Evolutionary conservation across 2,329 filamentous ascomycete species (phyloP).

Genomic region (Trichoderma semiorbis): DNA sequence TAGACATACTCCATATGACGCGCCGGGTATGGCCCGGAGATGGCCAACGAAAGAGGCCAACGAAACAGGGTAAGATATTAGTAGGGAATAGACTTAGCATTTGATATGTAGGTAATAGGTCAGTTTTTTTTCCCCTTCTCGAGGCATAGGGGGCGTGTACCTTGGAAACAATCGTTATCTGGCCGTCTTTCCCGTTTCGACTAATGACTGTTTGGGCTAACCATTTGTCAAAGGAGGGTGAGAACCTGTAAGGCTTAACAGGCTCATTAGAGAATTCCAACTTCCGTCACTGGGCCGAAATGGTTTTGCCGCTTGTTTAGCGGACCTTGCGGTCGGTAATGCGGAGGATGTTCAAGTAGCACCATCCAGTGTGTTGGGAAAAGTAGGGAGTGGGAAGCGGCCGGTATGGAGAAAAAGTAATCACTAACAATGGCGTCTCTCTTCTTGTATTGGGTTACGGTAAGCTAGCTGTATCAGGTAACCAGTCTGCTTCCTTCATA

Average conservation of each 20-base stretch:
- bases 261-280: neutral
- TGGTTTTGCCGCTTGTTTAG: conserved; percentile 1
- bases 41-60: neutral
- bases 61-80: neutral
- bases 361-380: neutral
- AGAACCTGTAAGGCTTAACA: conserved; percentile 9
- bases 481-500: neutral
- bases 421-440: neutral
- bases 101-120: neutral
- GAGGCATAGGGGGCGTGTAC: neutral
- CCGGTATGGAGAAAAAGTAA: conserved; percentile 6
- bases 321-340: conserved; percentile 5
- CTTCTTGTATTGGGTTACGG: neutral
- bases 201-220: neutral
- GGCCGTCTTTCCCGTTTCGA: neutral
- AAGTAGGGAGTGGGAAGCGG: neutral
- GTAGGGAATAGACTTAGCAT: neutral
- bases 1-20: neutral
- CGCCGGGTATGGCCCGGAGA: neutral
- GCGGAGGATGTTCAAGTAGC: neutral
- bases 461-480: neutral
- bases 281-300: neutral
- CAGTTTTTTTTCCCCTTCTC: neutral
- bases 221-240: neutral
- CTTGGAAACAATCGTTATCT: neutral